These are phyloP conservation scores for Starmerella khaoyaiensis DNA, from an alignment of 805 yeast genomes.

Conservation along the genomic window DNA sequence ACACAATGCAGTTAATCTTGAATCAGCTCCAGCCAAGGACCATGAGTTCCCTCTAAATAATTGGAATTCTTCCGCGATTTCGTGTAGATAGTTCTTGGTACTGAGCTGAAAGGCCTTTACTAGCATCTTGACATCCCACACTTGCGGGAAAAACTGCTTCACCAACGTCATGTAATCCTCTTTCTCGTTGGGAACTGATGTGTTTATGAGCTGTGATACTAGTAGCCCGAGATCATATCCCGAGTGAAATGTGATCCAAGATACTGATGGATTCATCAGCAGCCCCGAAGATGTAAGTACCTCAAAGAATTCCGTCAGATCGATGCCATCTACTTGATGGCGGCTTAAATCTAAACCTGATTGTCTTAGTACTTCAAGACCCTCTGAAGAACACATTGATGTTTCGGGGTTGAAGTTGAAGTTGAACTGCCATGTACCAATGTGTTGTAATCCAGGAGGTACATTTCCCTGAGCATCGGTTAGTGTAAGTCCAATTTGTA, in stretches of 20 bases:
- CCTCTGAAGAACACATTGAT: conserved; percentile 82
- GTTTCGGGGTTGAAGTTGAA: conserved; percentile 59
- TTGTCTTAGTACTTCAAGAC: conserved; percentile 62
- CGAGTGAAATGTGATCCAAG: conserved; percentile 85
- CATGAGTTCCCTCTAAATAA: conserved; percentile 28
- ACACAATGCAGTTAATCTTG: conserved; percentile 32
- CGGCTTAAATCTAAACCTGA: conserved; percentile 71
- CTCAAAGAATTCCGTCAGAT: conserved; percentile 69
- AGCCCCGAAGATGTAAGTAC: conserved; percentile 75
- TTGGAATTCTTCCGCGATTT: conserved; percentile 34
- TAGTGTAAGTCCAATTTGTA: conserved; percentile 73
- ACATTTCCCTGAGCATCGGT: conserved; percentile 56
- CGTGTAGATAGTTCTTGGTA: conserved; percentile 28
- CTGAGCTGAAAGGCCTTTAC: conserved; percentile 29
- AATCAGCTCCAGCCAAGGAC: conserved; percentile 35
- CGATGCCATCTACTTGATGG: conserved; percentile 67
- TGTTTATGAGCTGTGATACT: conserved; percentile 60
- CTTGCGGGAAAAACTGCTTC: conserved; percentile 59
- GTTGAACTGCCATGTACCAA: conserved; percentile 93
- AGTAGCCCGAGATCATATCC: conserved; percentile 94
- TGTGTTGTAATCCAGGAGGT: conserved; percentile 41
- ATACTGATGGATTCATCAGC: conserved; percentile 52
- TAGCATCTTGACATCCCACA: conserved; percentile 62
- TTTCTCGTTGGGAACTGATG: conserved; percentile 66
- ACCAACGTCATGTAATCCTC: conserved; percentile 65